A percentile compares a stretch with the other conserved stretches of the same genome.
phyloP scores from a whole-genome alignment of 2,329 filamentous ascomycete species.

The Arthrobotrys entomopaga region DNA sequence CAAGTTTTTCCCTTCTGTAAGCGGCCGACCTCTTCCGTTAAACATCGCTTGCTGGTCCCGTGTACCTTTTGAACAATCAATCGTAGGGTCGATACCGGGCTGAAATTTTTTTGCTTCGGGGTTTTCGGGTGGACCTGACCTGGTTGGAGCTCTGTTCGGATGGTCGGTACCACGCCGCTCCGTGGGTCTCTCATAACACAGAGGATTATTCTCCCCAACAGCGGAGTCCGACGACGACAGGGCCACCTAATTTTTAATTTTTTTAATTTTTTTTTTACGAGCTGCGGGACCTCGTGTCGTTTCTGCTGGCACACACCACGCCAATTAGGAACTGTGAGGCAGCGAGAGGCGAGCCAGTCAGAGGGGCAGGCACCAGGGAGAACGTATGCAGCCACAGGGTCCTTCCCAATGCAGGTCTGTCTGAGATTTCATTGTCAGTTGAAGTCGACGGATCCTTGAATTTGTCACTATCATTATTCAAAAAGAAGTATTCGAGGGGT shows the following conservation, averaged over 20 bases:
- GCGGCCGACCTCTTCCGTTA: constrained; percentile 20
- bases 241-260: constrained; percentile 1
- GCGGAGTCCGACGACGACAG: constrained; percentile 31
- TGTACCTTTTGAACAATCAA: constrained; percentile 6
- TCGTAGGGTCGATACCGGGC: constrained; percentile 16
- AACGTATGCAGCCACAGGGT: constrained; percentile 46
- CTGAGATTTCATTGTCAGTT: constrained; percentile 17
- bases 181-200: constrained; percentile 12
- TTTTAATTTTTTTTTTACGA: no score
- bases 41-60: constrained; percentile 16
- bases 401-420: constrained; percentile 44
- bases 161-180: constrained; percentile 37
- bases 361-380: constrained; percentile 3
- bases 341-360: constrained; percentile 22
- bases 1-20: constrained; percentile 14
- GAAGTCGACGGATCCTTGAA: constrained; percentile 34
- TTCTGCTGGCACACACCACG: constrained; percentile 1
- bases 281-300: constrained; percentile 25
- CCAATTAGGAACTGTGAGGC: no score
- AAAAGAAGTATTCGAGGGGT: constrained; percentile 12
- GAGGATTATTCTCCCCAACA: constrained; percentile 17
- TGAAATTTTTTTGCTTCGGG: constrained; percentile 32
- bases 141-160: constrained; percentile 22
- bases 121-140: constrained; percentile 31
- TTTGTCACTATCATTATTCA: constrained; percentile 33